Base-by-base conservation (phyloP, 352 stramenopile genomes). In the Globisporangium spinosum region DNA sequence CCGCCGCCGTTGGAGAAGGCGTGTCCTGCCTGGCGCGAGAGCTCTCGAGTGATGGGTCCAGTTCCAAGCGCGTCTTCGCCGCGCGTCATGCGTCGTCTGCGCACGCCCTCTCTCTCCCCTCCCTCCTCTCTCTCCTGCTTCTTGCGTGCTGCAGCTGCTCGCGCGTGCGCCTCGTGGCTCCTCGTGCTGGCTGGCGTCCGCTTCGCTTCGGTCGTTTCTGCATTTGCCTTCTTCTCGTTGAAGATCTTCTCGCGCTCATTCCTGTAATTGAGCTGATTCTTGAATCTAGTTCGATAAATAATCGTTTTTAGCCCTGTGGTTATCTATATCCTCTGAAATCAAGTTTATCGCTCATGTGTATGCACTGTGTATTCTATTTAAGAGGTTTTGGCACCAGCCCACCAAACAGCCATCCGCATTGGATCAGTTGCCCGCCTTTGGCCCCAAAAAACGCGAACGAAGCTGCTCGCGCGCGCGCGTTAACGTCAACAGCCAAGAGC, bases 1-100 rank as follows among this genome's bases (percentile, higher is more conserved):
- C 40, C 40, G 40, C 13, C 40, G 6, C 40, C 47, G 20, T 12
- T 58, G 53, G 10, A 59, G 54, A 49, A 49, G 40, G 15, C 40
- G 40, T 27, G 25, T 32, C 15, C 25, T 38, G 55, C 20, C 29
- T 55, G 40, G 32, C 64, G 47, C 45, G 54, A 47, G 49, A 70
- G 60, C 25, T 70, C 65, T 66, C 65, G 38, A 35, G 34, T 65
- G 57, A 60, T 61, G 22, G 27, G 64, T 20, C 40, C 55, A 20
- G n/a, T 69, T 27, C 54, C 27, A 61, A 62, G 40, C 5, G 32
- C 38, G 38, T 53, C 40, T 40, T 62, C 40, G 10, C 43, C 20
- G 8, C 32, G 43, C 20, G 43, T 65, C 64, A 53, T 61, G 47
- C 58, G 58, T 62, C 43, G 49, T 13, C 22, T 64, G 53, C 62